Evolutionary conservation across 2,329 filamentous ascomycete species (phyloP).

Genomic region (Pyrenophora graminea): DNA sequence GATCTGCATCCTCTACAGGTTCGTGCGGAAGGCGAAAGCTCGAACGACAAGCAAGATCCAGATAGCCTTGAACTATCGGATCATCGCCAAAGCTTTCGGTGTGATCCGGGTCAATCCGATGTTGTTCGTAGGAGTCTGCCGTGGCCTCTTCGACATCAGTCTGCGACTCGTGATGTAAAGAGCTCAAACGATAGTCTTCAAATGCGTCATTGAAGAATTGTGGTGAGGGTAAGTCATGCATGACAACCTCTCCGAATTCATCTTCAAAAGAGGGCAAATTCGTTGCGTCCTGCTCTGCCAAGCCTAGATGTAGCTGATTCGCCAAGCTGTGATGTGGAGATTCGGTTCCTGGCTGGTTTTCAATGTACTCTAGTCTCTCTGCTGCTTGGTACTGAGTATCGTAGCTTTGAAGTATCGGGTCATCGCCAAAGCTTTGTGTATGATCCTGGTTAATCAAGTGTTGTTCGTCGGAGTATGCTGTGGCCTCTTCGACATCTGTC

Average conservation of each 20-base stretch:
- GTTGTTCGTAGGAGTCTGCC: neutral
- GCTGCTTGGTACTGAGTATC: neutral
- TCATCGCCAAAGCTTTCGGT: neutral
- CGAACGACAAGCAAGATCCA: constrained; percentile 1
- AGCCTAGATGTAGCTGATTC: neutral
- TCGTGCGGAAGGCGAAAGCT: constrained; percentile 5
- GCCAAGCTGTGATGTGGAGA: neutral
- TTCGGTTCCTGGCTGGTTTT: neutral
- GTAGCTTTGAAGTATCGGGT: no score
- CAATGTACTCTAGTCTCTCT: neutral
- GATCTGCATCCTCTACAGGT: neutral
- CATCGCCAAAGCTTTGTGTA: no score
- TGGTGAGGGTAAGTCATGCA: neutral
- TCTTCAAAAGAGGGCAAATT: neutral
- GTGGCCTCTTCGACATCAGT: neutral
- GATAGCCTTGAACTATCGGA: neutral
- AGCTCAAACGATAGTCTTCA: neutral
- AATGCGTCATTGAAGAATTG: constrained; percentile 2
- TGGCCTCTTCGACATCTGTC: no score
- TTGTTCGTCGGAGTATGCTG: no score
- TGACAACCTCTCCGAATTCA: neutral
- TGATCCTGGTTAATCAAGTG: no score
- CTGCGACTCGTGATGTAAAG: neutral
- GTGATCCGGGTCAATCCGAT: neutral
- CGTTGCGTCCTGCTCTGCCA: neutral